Base-by-base conservation (phyloP, 2,329 filamentous ascomycete species). In the Epichloe scottii region DNA sequence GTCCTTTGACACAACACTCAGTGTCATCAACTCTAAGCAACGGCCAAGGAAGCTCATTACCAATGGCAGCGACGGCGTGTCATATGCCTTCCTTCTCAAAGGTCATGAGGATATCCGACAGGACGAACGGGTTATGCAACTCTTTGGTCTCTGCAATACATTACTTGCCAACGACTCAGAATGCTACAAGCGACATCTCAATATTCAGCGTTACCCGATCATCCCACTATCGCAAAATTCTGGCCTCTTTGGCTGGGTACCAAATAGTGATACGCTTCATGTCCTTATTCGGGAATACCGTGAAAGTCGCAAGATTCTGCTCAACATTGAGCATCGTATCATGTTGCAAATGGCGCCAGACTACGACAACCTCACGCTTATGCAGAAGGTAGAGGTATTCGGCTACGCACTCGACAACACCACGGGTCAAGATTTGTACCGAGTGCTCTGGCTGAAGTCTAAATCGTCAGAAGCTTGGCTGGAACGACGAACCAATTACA, bases 281-380 rank as follows among this genome's bases (percentile, higher is more conserved):
- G 87, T 95, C 17, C 78, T 99, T 45, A 98, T 99, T 62, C 82
- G 93, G 56, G 93, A 98, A 66, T 99, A 99, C 65, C 87, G 93
- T 55, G 94, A 98, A 67, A 95, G 87, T 58, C 83, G 93, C 50
- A 95, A 96, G 72, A 99, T 99, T 57, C 73, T 99, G 39, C 84
- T 98, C 58, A 99, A 98, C 63, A 99, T 99, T 57, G 93, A 99
- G 71, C 93, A 99, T 65, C 86, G 94, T 42, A 98, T 98, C 66
- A 99, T 99, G 93, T 75, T 99, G 51, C 94, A 99, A 67, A 98
- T 98, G 93, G 93, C 93, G 23, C 94, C 93, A 0, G 93, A 99
- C 65, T 98, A 97, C 63, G 93, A 98, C 64, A 96, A 95, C 62
- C 81, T 99, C 45, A 97, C 94, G 1, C 79, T 99, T 37, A 97